Base-by-base conservation (phyloP, 2,329 filamentous ascomycete species). In the Diaporthe velutina region DNA sequence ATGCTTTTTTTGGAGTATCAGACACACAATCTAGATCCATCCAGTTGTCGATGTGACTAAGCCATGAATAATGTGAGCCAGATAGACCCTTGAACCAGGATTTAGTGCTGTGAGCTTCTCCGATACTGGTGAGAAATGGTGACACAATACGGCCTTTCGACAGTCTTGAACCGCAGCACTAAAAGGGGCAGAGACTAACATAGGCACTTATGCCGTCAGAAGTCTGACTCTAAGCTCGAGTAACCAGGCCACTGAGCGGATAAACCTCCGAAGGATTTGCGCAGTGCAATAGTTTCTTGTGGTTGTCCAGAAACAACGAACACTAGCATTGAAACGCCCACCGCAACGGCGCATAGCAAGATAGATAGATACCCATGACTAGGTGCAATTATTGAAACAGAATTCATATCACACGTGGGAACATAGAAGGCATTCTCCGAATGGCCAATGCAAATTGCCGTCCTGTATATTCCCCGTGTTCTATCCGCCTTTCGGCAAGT, bases 401-500 rank as follows among this genome's bases (percentile, higher is more conserved):
- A n/a, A 66, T n/a, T 22, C 22, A 67, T 35, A 25, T 67, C 61
- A 67, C 22, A 15, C 22, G 30, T 25, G 22, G n/a, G 33, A 28
- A 38, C 22, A 19, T 38, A n/a, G 19, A 38, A 50, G 30, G 4
- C 3, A 22, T 52, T 25, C 7, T n/a, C 30, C 19, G 30, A 38
- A 38, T 52, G 64, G 64, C 45, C n/a, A 67, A 25, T 67, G 13
- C n/a, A 50, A 50, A 15, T 28, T 67, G 22, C 64, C 64, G 30
- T 52, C 45, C 15, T 67, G 30, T 67, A 67, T 28, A 50, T 19
- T 9, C 45, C 22, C 8, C 52, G 42, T 22, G 35, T 67, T 38
- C 64, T 67, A 67, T 67, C 64, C 45, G 64, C 64, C 45, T 40
- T 67, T 52, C 64, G 64, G 64, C 64, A 67, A 38, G 45, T 52